These are phyloP conservation scores for Populus hybrid DNA, from an alignment of 441 rosid genomes.

Conservation along the genomic window DNA sequence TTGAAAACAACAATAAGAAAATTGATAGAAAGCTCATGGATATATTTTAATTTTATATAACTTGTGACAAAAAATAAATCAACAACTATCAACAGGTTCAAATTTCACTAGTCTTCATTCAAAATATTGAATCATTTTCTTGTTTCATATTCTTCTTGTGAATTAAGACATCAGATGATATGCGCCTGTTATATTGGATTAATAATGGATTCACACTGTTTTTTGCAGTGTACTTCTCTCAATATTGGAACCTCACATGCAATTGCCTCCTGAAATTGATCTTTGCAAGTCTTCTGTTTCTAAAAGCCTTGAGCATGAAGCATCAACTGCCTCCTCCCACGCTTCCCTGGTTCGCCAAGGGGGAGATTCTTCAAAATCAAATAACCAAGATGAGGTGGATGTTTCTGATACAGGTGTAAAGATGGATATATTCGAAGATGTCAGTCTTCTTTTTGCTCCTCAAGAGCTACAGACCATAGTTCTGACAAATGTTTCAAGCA, in stretches of 20 bases:
- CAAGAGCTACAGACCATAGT: constrained; percentile 50
- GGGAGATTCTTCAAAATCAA: constrained; percentile 34
- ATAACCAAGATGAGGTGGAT: constrained; percentile 49
- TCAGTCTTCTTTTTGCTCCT: constrained; percentile 59
- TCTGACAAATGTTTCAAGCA: constrained; percentile 40
- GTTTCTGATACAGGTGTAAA: constrained; percentile 40
- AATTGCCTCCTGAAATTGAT: constrained; percentile 79
- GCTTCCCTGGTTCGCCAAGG: constrained; percentile 26
- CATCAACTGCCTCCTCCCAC: constrained; percentile 26
- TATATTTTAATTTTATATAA: not conserved
- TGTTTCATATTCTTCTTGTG: constrained; percentile 3
- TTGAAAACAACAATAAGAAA: not conserved
- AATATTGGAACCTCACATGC: constrained; percentile 73
- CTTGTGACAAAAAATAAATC: not conserved
- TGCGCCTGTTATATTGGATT: constrained; percentile 8
- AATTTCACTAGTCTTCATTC: not conserved
- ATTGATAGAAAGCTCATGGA: not conserved
- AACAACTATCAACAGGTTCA: not conserved
- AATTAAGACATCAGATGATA: not conserved
- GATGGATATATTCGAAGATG: constrained; percentile 60
- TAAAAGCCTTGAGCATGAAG: constrained; percentile 38
- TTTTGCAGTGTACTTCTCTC: constrained; percentile 79
- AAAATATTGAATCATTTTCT: not conserved
- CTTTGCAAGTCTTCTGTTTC: constrained; percentile 52
- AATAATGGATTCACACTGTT: constrained; percentile 24